Base-by-base conservation (phyloP, 2,329 filamentous ascomycete genomes). In the Pseudovirgaria hyperparasitica region DNA sequence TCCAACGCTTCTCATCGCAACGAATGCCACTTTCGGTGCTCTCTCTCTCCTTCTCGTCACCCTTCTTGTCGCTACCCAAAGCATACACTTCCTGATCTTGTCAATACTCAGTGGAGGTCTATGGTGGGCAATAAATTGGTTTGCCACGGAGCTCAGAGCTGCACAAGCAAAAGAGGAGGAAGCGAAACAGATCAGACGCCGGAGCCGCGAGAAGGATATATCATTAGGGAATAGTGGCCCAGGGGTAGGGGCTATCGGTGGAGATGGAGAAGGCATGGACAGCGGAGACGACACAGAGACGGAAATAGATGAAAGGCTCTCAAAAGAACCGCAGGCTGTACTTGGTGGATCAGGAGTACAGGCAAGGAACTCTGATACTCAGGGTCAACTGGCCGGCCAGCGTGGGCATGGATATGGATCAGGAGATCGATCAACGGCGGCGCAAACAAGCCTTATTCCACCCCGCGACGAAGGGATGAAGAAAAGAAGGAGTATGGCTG, bases 91-190 rank as follows among this genome's bases (percentile, higher is more conserved):
- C 47, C 52, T 84, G 36, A 65, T 87, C 31, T 70, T 98, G 5
- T 92, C 82, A 9, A 45, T 76, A 32, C 63, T 98, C 7, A 82
- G 74, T 37, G 86, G 62, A 17, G 80, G 81, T 4, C 66, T 96
- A 19, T 98, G 90, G 90, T 85, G 72, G 62, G 73, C 80, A 31
- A 86, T 96, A 59, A 96, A 96, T 67, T 98, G 90, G 90, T 96
- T 98, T 48, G 85, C 82, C 29, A 59, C 60, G 23, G 87, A 76
- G 47, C 53, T 76, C 27, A 48, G 53, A 16, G 55, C 57, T 17
- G 57, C 60, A 37, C 52, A 65, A 38, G 47, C 46, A 22, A 52
- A 57, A 40, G 55, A 64, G 41, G 61, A 63, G 40, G 63, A 67
- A 36, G 62, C 62, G 11, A 62, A 62, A 36, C 48, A 56, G 34